Percentiles rank a stretch among this genome's conserved stretches.
phyloP scores from a whole-genome alignment of 352 stramenopile species.

The Ophiocytium majus region DNA sequence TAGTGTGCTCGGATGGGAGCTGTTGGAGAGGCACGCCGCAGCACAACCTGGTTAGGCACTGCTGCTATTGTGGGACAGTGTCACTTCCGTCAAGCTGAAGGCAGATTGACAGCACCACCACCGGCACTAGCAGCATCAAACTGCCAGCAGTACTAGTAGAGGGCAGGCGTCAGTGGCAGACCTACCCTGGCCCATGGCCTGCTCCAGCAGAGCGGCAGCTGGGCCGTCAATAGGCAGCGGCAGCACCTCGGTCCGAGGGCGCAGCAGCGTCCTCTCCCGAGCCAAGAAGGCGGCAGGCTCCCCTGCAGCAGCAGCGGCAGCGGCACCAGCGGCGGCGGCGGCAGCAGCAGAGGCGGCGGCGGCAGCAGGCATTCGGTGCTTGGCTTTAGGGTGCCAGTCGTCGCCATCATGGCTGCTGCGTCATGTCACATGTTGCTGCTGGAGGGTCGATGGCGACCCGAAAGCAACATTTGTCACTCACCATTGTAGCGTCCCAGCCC shows the following conservation, averaged over 20 bases:
- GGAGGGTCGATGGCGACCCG: not conserved
- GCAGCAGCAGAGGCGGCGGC: not conserved
- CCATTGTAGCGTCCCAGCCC: constrained; percentile 5
- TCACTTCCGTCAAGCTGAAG: not conserved
- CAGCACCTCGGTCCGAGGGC: not conserved
- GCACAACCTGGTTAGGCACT: not conserved
- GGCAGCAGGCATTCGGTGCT: not conserved
- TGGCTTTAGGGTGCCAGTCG: not conserved
- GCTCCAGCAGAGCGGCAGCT: not conserved
- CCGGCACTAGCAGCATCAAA: not conserved
- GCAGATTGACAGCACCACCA: not conserved
- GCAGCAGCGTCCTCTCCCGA: not conserved
- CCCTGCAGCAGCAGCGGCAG: not conserved
- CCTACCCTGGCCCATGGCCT: not conserved
- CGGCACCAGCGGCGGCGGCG: not conserved
- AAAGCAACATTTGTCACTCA: not conserved
- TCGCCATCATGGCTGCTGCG: not conserved
- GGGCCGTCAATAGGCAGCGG: not conserved
- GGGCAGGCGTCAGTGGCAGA: too few species aligned
- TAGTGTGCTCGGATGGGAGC: not conserved
- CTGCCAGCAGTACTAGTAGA: too few species aligned
- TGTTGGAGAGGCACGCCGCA: not conserved
- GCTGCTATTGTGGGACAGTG: not conserved
- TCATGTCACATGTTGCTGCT: not conserved
- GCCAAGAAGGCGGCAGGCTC: constrained; percentile 4